Evolutionary conservation across 768 basidiomycete genomes (phyloP), one percentile per base, ranked within the genome.

Genomic region (Tricholoma bakamatsutake): DNA sequence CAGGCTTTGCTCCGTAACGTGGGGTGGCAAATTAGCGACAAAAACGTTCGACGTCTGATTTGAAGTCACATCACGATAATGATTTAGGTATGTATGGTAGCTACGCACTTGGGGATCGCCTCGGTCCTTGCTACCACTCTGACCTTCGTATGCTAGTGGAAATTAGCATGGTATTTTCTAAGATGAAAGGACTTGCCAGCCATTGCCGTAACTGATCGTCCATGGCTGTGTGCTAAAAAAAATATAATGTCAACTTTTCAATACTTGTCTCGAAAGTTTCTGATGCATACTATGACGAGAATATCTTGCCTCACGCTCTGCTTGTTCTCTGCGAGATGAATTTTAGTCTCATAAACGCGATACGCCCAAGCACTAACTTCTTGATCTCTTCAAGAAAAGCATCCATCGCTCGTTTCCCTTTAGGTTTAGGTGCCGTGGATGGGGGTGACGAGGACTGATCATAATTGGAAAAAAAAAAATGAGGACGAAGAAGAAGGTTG

Each of bases 351-450:
- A 24, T 40, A 50, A 40, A 21, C 12, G 15, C 18, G 48, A 3
- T 4, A 50, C 17, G 50, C 8, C 11, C 34, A 31, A 17, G 8
- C 39, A 55, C 76, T 18, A 47, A 89, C 96, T 83, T 83, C 73
- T 98, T 98, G 57, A 99, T 92, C 73, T 99, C 94, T 64, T 97
- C 94, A 50, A 99, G 75, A 67, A 98, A 99, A 1, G 87, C 72
- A 70, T 98, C 95, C 93, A 98, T 98, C 1, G 90, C 93, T 50
- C 96, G 83, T 68, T 93, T 97, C 2, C 97, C 97, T 68, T 93
- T 97, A 0, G 90, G 86, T 66, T 85, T 93, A 1, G 85, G 80
- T 5, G 68, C 73, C 56, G 64, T 66, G 12, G 75, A 62, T 0
- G 81, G 75, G 3, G 86, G 82, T 21, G 90, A 85, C n/a, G 81